Evolutionary conservation across 768 basidiomycete genomes (phyloP).

Genomic region (Auriculariales sp.): DNA sequence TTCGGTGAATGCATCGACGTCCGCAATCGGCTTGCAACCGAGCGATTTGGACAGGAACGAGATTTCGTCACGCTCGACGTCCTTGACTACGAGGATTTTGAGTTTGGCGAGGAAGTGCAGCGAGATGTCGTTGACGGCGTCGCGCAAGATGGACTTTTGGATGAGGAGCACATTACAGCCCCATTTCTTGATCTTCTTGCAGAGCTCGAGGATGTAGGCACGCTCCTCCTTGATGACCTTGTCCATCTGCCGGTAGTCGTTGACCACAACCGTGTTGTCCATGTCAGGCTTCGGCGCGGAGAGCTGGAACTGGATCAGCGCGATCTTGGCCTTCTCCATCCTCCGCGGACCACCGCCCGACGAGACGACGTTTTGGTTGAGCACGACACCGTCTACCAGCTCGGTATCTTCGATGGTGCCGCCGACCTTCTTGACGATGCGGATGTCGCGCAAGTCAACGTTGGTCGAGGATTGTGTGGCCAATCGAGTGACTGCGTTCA

Average conservation of each 20-base stretch:
- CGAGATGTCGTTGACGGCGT: constrained; percentile 96
- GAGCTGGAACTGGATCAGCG: constrained; percentile 94
- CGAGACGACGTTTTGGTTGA: constrained; percentile 87
- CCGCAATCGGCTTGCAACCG: constrained; percentile 90
- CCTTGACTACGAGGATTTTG: constrained; percentile 92
- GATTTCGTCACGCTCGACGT: constrained; percentile 97
- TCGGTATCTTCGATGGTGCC: constrained; percentile 99
- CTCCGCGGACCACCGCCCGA: constrained; percentile 87
- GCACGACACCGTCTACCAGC: constrained; percentile 89
- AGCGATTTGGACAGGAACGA: constrained; percentile 91
- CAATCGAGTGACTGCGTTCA: constrained; percentile 87
- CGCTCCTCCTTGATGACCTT: constrained; percentile 99
- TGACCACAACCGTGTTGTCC: constrained; percentile 99
- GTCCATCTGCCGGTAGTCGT: constrained; percentile 99
- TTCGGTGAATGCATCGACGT: constrained; percentile 94
- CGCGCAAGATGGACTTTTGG: constrained; percentile 97
- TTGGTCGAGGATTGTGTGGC: constrained; percentile 81
- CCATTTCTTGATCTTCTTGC: constrained; percentile 99
- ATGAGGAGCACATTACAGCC: constrained; percentile 98
- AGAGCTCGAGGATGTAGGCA: constrained; percentile 91
- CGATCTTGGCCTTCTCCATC: constrained; percentile 98
- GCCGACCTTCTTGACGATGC: constrained; percentile 95
- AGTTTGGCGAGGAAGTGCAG: constrained; percentile 95
- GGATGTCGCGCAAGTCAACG: constrained; percentile 91
- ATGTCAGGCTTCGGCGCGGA: constrained; percentile 98